Base-by-base conservation (phyloP, 2,329 filamentous ascomycete species). In the Claviceps citrina region DNA sequence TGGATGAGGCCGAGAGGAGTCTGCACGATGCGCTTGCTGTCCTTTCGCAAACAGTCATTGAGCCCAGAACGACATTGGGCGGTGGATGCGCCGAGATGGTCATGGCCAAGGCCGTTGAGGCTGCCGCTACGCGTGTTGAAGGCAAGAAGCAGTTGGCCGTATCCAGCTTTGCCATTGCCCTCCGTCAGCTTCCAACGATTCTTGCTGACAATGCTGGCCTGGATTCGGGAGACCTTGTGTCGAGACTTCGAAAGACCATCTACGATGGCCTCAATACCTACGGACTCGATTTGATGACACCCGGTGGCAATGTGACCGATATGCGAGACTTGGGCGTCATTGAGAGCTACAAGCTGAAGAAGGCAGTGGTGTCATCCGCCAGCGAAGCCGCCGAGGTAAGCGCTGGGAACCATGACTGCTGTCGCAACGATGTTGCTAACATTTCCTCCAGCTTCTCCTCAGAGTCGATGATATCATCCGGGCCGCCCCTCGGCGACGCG, bases 281-380 rank as follows among this genome's bases (percentile, higher is more conserved):
- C 40, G 91, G 91, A 16, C 67, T 98, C 47, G 91, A 98, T 56
- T 67, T 98, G 46, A 70, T 82, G 64, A 85, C 81, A 1, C 87
- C 89, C 2, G 89, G 91, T 31, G 91, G 91, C 44, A 87, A 86
- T 33, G 85, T 98, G 54, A 73, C 84, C 10, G 91, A 98, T 56
- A 98, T 98, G 91, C 76, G 89, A 40, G 85, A 98, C 53, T 60
- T 93, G 36, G 91, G 91, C 33, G 87, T 98, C 22, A 81, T 98
- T 50, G 91, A 98, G 67, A 93, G 85, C 62, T 96, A 95, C 71
- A 98, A 98, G 72, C 67, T 98, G 59, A 98, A 98, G 76, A 81
- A 78, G 59, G 91, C 91, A n/a, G 91, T 98, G 40, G 91, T 98
- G 38, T 93, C 83, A 39, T 94, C 86, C 45, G 91, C 91, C 18